Base-by-base conservation (phyloP, 164 flowering plant species). In the Chimonanthus praecox region DNA sequence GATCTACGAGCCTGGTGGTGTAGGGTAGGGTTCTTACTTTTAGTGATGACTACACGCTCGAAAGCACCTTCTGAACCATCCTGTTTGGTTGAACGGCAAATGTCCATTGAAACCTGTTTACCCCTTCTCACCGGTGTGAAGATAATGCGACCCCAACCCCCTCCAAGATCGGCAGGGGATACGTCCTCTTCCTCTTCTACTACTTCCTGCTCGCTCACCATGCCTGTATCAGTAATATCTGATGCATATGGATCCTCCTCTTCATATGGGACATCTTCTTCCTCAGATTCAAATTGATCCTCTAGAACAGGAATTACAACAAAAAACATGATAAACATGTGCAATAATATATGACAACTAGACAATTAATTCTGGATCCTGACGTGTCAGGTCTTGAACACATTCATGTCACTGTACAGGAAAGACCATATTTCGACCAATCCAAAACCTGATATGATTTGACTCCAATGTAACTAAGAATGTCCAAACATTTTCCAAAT, bases 41-140 rank as follows among this genome's bases (percentile, higher is more conserved):
- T 81, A 5, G 98, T 91, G 47, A 90, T 64, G 7, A 92, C 90
- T 9, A 92, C 58, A 21, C 86, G 92, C 47, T 91, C 90, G 70
- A 88, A 89, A 1, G 86, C 68, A 44, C 99, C 99, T 78, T 88
- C 90, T 0, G 94, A 86, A 5, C 88, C 97, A 75, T 92, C 98
- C 6, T 62, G 80, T 66, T 87, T 84, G 33, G 78, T 80, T n/a
- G 98, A 77, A 54, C 88, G 80, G 73, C 99, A 92, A 0, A 96
- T 84, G 73, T 96, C 83, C 87, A 96, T 72, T 48, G 84, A 76
- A 33, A 94, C 88, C 63, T 82, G 92, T 63, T 72, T 92, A 20
- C 98, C 97, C 78, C 97, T 86, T 60, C 84, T 73, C 20, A 86
- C 73, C 9, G 97, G 94, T 0, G 75, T 7, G 68, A 79, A 82